Evolutionary conservation across 108 stramenopile species (phyloP), one percentile per base, ranked within the genome.

Genomic region (Cylindrotheca closterium): DNA sequence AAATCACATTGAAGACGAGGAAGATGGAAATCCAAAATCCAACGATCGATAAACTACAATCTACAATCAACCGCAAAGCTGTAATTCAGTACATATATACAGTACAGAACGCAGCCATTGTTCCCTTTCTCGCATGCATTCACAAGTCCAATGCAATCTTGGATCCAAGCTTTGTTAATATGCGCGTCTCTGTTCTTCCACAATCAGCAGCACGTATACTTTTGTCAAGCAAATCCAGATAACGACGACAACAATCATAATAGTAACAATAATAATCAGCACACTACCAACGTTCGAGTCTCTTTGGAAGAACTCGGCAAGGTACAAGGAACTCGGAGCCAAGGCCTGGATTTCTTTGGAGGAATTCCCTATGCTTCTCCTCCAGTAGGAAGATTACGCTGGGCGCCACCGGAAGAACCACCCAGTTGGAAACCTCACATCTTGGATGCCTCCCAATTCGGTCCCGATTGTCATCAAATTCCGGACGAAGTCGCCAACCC

Each of bases 381-480:
- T 1, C 79, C 83, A 10, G 83, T 84, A 5, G 79, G 79, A 8
- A 67, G 56, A 18, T 56, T 73, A n/a, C 76, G 83, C 4, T 84
- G 69, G 60, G 77, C 77, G 4, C 79, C 83, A 32, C 83, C 83
- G 25, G 79, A 84, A 54, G 68, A 79, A 60, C 58, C 67, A 2
- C 53, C 74, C 15, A 69, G 71, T 3, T 84, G 83, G 83, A 47
- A 42, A 4, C 83, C 83, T 7, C 71, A 76, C 31, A 33, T 71
- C 21, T 60, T 84, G 51, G 84, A 85, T 69, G 84, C 78, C 17
- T 65, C 74, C 2, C 57, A 71, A 4, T 89, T 71, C 63, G 82
- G 79, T 47, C 80, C 84, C 8, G 84, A 85, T 51, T 89, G 88
- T 49, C 82, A 74, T 74, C 88, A 91, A 68, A 25, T 83, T 12